Conservation (phyloP, 2,329 filamentous ascomycete genomes). For the Paramyrothecium sp. region DNA sequence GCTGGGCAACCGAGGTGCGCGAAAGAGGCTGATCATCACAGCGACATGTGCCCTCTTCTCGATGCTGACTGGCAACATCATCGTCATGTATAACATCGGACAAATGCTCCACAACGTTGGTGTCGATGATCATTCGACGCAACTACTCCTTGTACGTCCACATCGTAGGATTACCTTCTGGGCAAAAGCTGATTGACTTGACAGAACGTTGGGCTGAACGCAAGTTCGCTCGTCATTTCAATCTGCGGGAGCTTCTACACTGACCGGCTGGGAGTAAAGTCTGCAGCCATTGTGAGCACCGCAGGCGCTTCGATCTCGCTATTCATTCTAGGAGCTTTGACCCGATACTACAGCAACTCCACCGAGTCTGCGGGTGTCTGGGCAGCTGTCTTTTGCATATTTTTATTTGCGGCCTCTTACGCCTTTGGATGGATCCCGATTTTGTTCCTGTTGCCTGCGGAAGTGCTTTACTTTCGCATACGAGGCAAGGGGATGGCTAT, state of each 20-base stretch:
- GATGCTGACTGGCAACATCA: conserved; percentile 30
- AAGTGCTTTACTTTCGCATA: conserved; percentile 3
- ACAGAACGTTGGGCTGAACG: background rate
- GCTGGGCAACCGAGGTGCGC: conserved; percentile 43
- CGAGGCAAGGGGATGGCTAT: conserved; percentile 5
- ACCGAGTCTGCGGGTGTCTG: background rate
- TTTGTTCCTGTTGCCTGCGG: conserved; percentile 2
- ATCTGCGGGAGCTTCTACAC: background rate
- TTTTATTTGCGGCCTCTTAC: background rate
- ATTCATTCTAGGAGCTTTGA: background rate
- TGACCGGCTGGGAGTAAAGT: background rate
- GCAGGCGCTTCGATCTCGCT: background rate
- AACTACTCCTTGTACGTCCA: background rate
- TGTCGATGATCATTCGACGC: background rate
- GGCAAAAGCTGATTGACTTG: background rate
- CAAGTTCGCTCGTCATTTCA: background rate
- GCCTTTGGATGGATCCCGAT: background rate
- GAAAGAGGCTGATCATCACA: conserved; percentile 45
- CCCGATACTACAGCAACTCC: background rate
- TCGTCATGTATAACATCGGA: conserved; percentile 10
- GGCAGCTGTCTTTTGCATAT: background rate
- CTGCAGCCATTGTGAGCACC: background rate
- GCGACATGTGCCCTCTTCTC: conserved; percentile 46
- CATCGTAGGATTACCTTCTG: background rate
- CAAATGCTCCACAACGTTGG: background rate